A percentile compares a stretch with the other conserved stretches of the same genome.
Evolutionary conservation across 23 red algal genomes (phyloP).

Genomic region (Gracilaria gracilis): DNA sequence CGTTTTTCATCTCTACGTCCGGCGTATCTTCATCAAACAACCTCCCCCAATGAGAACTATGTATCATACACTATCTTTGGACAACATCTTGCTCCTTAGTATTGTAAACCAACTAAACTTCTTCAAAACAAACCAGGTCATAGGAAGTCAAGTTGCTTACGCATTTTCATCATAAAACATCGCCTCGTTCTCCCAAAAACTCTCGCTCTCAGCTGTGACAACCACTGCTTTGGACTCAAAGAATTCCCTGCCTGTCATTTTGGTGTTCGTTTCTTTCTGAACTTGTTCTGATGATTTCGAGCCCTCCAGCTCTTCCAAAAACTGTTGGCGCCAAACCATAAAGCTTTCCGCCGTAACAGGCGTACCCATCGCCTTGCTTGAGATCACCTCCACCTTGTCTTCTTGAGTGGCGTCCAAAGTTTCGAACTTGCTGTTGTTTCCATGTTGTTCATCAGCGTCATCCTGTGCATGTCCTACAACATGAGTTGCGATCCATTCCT

Average conservation of each 20-base stretch:
- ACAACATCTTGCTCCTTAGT: background rate
- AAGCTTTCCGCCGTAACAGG: conserved; percentile 85
- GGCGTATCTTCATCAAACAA: background rate
- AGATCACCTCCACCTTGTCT: conserved; percentile 69
- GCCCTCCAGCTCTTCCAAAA: conserved; percentile 52
- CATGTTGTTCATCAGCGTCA: conserved; percentile 37
- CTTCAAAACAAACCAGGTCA: background rate
- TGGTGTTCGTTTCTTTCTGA: conserved; percentile 30
- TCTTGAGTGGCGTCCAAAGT: conserved; percentile 66
- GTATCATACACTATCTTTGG: background rate
- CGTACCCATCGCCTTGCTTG: conserved; percentile 72
- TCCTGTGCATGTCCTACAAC: conserved; percentile 62
- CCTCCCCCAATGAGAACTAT: background rate
- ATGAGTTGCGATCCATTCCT: conserved; percentile 68
- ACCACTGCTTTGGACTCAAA: conserved; percentile 76
- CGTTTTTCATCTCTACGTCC: too few relatives aligned
- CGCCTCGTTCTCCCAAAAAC: conserved; percentile 84
- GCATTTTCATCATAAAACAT: conserved; percentile 31
- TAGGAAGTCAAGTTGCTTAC: background rate
- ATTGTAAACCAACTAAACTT: background rate
- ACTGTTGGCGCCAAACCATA: conserved; percentile 56
- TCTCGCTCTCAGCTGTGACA: conserved; percentile 70
- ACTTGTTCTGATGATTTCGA: conserved; percentile 13
- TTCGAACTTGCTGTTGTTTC: conserved; percentile 66
- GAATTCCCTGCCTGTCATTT: conserved; percentile 74